Percentiles rank a stretch among this genome's conserved stretches.
phyloP scores from a whole-genome alignment of 169 alveolate genomes.

The Plasmodium gonderi region DNA sequence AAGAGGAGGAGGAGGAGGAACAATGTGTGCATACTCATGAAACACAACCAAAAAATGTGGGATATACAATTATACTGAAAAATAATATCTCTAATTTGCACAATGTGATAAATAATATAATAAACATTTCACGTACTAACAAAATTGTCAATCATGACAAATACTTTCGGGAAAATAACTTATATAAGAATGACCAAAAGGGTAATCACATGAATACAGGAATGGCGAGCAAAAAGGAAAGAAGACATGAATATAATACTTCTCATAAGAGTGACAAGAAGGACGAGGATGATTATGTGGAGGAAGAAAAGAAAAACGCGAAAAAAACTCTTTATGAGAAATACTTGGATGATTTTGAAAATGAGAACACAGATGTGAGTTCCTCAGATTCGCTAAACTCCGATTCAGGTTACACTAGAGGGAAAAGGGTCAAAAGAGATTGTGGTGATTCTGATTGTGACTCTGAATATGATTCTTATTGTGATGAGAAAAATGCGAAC shows the following conservation, averaged over 20 bases:
- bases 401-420: background rate
- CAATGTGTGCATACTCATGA: background rate
- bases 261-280: background rate
- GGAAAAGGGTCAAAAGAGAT: conserved; percentile 16
- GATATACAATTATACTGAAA: conserved; percentile 70
- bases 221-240: background rate
- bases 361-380: background rate
- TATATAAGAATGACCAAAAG: background rate
- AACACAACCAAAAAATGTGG: background rate
- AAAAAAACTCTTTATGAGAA: background rate
- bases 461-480: too few species aligned
- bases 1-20: background rate
- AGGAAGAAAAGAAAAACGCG: background rate
- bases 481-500: background rate
- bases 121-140: conserved; percentile 28
- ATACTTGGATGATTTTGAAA: conserved; percentile 21
- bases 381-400: conserved; percentile 30
- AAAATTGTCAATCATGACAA: conserved; percentile 46
- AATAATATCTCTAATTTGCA: conserved; percentile 64
- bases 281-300: background rate
- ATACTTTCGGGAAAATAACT: conserved; percentile 38
- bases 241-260: background rate
- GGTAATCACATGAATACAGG: background rate
- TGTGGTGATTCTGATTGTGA: too few species aligned
- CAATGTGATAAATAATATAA: conserved; percentile 63